Evolutionary conservation across 2,329 filamentous ascomycete genomes (phyloP), one percentile per base, ranked within the genome.

Genomic region (Cadophora gregata): DNA sequence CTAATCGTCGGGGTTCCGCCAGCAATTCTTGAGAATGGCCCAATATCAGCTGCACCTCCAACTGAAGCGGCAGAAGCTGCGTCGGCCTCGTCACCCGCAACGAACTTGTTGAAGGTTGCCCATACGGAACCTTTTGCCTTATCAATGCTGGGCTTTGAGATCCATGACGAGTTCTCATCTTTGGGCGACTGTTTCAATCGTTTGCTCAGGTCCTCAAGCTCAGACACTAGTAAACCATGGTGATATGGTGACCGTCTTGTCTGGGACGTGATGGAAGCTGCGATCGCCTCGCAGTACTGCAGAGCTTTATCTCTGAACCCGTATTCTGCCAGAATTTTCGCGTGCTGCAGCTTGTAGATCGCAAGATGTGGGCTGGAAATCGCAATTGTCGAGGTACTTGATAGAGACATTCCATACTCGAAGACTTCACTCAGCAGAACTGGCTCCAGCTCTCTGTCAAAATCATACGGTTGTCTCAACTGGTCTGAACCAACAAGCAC

Each of bases 401-500:
- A 84, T 16, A 98, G 85, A 10, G 92, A 92, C 12, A 93, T 82
- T 0, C 92, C 93, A 77, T 93, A 98, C 77, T 99, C 96, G 75
- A 96, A 98, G 0, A 97, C 88, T 78, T 99, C 96, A 50, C 93
- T 98, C n/a, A 99, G 85, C 60, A 97, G 83, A n/a, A 97, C 87
- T 4, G 93, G 87, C 76, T 98, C 93, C 7, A 92, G 85, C 73
- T 98, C 93, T 70, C 90, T 88, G 62, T 89, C 89, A 69, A 94
- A 90, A 60, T 92, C 88, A 61, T 90, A 86, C 7, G 88, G 85
- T 67, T 90, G 86, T 58, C 86, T 86, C 67, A 86, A 85, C 78
- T 97, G 93, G 77, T 98, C 92, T 16, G 90, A 90, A 19, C 96
- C 95, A 25, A 99, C 83, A 8, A 98, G 86, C 6, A 96, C 91